Conservation (phyloP, 257 asterid species). For the Nicotiana knightiana region DNA sequence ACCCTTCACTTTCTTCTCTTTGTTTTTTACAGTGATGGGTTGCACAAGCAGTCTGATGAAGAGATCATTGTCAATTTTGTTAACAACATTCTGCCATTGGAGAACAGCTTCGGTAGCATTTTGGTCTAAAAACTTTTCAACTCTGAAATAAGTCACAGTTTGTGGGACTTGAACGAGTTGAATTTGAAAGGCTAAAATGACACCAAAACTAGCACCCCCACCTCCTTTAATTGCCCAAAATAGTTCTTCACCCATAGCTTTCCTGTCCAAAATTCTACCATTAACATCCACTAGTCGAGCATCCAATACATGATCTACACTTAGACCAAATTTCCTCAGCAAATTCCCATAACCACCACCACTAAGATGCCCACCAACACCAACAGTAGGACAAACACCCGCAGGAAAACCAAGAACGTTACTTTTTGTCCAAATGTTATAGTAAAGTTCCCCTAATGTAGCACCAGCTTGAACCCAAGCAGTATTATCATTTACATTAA, state of each 20-base stretch:
- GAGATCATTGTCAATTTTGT: constrained; percentile 19
- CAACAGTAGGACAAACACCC: constrained; percentile 12
- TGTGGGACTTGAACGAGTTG: constrained; percentile 26
- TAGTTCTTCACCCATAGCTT: constrained; percentile 33
- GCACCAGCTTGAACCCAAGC: constrained; percentile 4
- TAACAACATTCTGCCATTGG: constrained; percentile 13
- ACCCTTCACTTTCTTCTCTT: neutral
- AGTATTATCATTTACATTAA: constrained; percentile 8
- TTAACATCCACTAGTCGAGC: constrained; percentile 30
- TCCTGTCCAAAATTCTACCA: constrained; percentile 23
- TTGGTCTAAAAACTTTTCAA: neutral
- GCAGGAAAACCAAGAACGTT: constrained; percentile 31
- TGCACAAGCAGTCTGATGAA: constrained; percentile 23
- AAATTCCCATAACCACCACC: no score
- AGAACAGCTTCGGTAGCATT: constrained; percentile 13
- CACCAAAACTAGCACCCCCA: constrained; percentile 39
- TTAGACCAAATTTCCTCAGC: constrained; percentile 11
- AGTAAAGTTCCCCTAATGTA: neutral
- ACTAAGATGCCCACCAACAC: no score
- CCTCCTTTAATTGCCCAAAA: constrained; percentile 44
- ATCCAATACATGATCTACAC: constrained; percentile 27
- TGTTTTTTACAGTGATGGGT: neutral
- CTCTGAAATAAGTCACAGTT: constrained; percentile 17
- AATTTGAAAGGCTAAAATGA: constrained; percentile 23
- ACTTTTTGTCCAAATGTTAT: constrained; percentile 26